Evolutionary conservation across 345 rosid species (phyloP).

Genomic region (Syzygium aqueum): DNA sequence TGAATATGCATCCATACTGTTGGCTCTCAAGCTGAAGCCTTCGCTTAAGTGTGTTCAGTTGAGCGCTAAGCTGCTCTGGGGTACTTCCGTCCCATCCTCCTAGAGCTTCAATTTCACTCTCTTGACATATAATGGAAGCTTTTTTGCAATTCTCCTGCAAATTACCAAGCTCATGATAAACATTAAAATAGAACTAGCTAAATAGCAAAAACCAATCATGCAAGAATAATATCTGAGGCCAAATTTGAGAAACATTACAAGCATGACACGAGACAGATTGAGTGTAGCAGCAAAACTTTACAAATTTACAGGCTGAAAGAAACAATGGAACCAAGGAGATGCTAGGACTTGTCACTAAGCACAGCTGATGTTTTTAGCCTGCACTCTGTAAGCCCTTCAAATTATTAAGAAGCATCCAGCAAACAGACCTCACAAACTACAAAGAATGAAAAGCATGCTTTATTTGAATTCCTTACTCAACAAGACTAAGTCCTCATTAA

Average conservation of each 20-base stretch:
- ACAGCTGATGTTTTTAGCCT: neutral
- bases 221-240: neutral
- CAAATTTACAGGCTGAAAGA: neutral
- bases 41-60: conserved; percentile 47
- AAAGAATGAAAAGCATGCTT: neutral
- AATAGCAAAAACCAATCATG: neutral
- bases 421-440: neutral
- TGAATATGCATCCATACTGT: conserved; percentile 33
- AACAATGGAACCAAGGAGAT: neutral
- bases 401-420: neutral
- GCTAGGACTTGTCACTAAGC: neutral
- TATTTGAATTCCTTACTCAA: neutral
- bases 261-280: neutral
- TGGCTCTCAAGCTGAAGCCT: conserved; percentile 72
- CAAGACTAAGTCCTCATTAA: neutral
- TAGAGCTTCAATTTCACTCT: conserved; percentile 69
- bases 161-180: neutral
- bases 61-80: conserved; percentile 83
- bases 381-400: neutral
- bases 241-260: neutral
- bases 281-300: neutral
- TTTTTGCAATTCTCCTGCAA: conserved; percentile 66
- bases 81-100: conserved; percentile 72
- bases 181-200: neutral
- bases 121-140: conserved; percentile 95